Conservation (phyloP, 2,329 filamentous ascomycete species). For the Aspergillus felis region DNA sequence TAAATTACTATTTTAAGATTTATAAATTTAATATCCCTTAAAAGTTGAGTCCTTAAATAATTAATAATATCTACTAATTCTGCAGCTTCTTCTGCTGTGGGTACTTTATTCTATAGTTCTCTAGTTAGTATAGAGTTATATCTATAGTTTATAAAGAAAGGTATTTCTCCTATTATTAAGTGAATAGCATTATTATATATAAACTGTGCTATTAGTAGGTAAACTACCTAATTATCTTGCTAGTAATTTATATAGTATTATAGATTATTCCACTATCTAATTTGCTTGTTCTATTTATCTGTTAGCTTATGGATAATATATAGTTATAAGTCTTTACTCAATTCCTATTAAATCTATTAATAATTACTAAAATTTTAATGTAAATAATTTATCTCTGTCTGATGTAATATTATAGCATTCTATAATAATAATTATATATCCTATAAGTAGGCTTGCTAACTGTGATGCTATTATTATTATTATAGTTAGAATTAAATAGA, state of each 20-base stretch:
- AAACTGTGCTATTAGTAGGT: neutral
- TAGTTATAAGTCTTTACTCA: too few relatives aligned
- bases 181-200: neutral
- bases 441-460: too few relatives aligned
- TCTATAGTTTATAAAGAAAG: neutral
- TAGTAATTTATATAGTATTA: slow-evolving; percentile 6
- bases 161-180: neutral
- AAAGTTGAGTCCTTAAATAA: neutral
- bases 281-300: slow-evolving; percentile 1
- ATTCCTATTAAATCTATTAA: too few relatives aligned
- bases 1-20: rapidly evolving
- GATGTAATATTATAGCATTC: too few relatives aligned
- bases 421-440: too few relatives aligned
- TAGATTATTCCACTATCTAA: slow-evolving; percentile 7
- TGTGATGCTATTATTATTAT: too few relatives aligned
- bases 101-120: neutral
- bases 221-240: slow-evolving; percentile 1
- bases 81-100: too few relatives aligned
- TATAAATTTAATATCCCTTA: neutral
- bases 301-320: too few relatives aligned
- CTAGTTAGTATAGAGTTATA: neutral
- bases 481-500: too few relatives aligned
- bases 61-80: neutral
- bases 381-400: too few relatives aligned
- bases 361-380: too few relatives aligned